Evolutionary conservation across 805 yeast species (phyloP), one percentile per base, ranked within the genome.

Genomic region (Barnettozyma sucrosica): DNA sequence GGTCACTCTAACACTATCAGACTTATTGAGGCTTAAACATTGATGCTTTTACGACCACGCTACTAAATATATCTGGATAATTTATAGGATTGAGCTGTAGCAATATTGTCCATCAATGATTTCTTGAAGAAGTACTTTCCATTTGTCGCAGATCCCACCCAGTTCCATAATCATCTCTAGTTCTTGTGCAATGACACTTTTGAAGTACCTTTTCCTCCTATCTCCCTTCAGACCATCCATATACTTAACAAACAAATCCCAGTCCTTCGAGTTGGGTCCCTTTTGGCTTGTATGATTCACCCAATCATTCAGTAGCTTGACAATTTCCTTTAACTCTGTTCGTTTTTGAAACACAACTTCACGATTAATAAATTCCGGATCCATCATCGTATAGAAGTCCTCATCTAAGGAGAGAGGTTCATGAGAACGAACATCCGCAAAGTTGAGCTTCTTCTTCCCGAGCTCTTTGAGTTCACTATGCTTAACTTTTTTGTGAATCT

Each of bases 1-100:
- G 99, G 99, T 68, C 97, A 93, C 84, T 88, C 99, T 66, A 93
- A 93, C 86, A 93, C 99, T 56, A 80, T 93, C 71, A 92, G 98
- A 79, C 81, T 92, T 65, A 77, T 89, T 62, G 78, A 79, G 68
- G 92, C 89, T 41, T 18, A 41, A 38, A 28, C 16, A 9, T 28
- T 28, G 32, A 28, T 42, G 16, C 21, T 32, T 20, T 40, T 40
- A 40, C 28, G 26, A 28, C 32, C 32, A 28, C 32, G 14, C 32
- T 28, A 28, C 32, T 28, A 28, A 28, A 13, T 25, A 9, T 28
- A 28, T 13, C 32, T 28, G 32, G 32, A 28, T 28, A 28, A 13
- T 7, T 28, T 28, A 28, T 28, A 28, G 32, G 32, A 21, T 19
- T 16, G 7, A 32, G 16, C 23, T 24, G 32, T 34, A 18, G 37